A percentile compares a stretch with the other conserved stretches of the same genome.
phyloP scores from a whole-genome alignment of 805 yeast species.

The Kuraishia floccosa region DNA sequence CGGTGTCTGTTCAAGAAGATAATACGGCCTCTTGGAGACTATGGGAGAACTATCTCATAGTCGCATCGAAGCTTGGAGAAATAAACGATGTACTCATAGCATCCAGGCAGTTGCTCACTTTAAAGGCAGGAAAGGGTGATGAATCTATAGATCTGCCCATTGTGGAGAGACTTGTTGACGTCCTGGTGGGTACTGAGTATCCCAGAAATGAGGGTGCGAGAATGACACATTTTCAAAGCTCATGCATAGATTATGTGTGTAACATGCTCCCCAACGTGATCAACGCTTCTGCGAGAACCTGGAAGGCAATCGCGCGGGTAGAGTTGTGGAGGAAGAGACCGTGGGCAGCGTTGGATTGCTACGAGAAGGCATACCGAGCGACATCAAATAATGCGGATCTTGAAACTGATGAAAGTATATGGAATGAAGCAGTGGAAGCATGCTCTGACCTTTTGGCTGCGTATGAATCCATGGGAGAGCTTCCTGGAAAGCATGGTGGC shows the following conservation, averaged over 20 bases:
- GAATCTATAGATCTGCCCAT: constrained; percentile 64
- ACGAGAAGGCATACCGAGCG: constrained; percentile 80
- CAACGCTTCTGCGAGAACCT: constrained; percentile 55
- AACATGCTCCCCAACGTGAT: constrained; percentile 56
- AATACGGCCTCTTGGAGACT: constrained; percentile 74
- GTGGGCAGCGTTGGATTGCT: constrained; percentile 78
- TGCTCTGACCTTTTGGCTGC: constrained; percentile 76
- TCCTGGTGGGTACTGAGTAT: constrained; percentile 42
- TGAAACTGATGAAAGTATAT: constrained; percentile 44
- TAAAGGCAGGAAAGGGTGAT: constrained; percentile 46
- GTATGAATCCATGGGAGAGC: constrained; percentile 78
- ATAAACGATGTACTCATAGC: constrained; percentile 87
- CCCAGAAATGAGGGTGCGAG: constrained; percentile 23
- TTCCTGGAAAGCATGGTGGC: constrained; percentile 68
- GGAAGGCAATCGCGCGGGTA: constrained; percentile 79
- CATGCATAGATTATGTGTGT: constrained; percentile 65
- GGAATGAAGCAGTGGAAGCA: constrained; percentile 74
- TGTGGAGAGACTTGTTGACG: constrained; percentile 60
- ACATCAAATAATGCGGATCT: constrained; percentile 53
- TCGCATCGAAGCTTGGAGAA: constrained; percentile 71
- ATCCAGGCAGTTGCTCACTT: constrained; percentile 45
- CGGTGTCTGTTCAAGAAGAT: constrained; percentile 57
- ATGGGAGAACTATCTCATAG: constrained; percentile 78
- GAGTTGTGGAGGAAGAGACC: constrained; percentile 82
- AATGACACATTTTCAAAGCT: constrained; percentile 50